A percentile compares a stretch with the other conserved stretches of the same genome.
These are phyloP conservation scores for Chytriomyces sp. DNA, from an alignment of 192 early-diverging fungal genomes.

Conservation along the genomic window DNA sequence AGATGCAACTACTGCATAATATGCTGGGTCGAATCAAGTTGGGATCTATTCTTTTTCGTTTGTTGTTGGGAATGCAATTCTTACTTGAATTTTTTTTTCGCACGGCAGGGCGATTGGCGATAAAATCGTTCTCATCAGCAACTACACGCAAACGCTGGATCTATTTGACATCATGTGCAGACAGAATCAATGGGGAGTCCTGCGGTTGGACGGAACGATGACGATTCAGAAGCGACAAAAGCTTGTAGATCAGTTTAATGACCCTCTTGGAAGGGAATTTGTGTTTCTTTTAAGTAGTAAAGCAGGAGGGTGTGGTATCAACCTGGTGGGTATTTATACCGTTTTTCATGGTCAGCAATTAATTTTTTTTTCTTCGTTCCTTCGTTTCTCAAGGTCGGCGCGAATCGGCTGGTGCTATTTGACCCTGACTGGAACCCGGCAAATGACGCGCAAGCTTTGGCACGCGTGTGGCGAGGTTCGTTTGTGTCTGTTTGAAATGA, in stretches of 20 bases:
- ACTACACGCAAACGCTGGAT: slow-evolving; percentile 98
- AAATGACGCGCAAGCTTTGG: slow-evolving; percentile 84
- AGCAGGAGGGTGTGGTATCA: slow-evolving; percentile 98
- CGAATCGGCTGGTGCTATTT: slow-evolving; percentile 94
- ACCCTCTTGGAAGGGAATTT: slow-evolving; percentile 84
- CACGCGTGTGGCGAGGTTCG: slow-evolving; percentile 85
- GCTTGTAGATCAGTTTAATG: slow-evolving; percentile 95
- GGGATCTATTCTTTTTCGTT: background rate
- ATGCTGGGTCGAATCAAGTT: slow-evolving; percentile 58
- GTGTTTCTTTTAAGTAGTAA: slow-evolving; percentile 96
- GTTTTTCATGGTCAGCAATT: background rate
- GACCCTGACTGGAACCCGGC: slow-evolving; percentile 97
- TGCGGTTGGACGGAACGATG: slow-evolving; percentile 93
- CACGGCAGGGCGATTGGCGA: slow-evolving; percentile 72
- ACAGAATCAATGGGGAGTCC: slow-evolving; percentile 69
- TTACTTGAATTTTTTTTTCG: slow-evolving; percentile 62
- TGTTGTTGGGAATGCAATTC: background rate
- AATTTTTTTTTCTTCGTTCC: slow-evolving; percentile 18
- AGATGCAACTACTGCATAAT: slow-evolving; percentile 69
- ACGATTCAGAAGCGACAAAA: slow-evolving; percentile 89
- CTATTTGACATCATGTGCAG: slow-evolving; percentile 89
- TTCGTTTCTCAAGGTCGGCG: slow-evolving; percentile 72
- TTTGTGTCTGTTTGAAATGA: slow-evolving; percentile 20
- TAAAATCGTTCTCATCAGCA: slow-evolving; percentile 98
- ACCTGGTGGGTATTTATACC: slow-evolving; percentile 60